A percentile compares a stretch with the other conserved stretches of the same genome.
Conservation (phyloP, 257 asterid species). For the Schizonepeta tenuifolia region DNA sequence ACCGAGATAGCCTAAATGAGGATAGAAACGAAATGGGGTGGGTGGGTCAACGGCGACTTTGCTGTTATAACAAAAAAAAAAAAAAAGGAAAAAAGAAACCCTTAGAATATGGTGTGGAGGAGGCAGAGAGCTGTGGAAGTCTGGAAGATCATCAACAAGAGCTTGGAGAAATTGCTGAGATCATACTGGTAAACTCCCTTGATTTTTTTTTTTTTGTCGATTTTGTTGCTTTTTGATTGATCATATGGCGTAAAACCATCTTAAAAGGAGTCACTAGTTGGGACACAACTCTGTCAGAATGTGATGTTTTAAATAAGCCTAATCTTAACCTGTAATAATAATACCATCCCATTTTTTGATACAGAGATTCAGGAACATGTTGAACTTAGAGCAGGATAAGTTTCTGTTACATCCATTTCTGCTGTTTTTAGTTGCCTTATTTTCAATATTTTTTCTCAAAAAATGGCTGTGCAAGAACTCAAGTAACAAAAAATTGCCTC, state of each 20-base stretch:
- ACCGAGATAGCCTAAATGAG: too few species aligned
- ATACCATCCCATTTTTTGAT: background rate
- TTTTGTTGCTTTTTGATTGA: background rate
- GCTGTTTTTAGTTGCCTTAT: background rate
- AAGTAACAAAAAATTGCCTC: background rate
- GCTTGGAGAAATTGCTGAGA: background rate
- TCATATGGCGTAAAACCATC: background rate
- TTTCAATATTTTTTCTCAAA: background rate
- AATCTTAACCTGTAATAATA: background rate
- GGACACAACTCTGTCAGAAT: background rate
- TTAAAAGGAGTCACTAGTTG: background rate
- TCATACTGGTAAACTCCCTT: background rate
- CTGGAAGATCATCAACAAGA: background rate
- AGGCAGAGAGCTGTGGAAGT: background rate
- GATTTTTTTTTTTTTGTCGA: background rate
- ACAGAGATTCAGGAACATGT: conserved; percentile 2
- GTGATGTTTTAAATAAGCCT: too few species aligned
- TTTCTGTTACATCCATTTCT: background rate
- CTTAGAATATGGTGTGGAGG: background rate
- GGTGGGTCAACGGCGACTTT: background rate
- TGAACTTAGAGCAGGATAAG: background rate
- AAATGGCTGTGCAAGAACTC: background rate
- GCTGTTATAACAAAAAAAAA: too few species aligned
- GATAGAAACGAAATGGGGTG: too few species aligned
- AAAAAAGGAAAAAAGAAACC: background rate